A percentile compares a stretch with the other conserved stretches of the same genome.
Conservation (phyloP, 2,329 filamentous ascomycete genomes). For the Xylariales sp. region DNA sequence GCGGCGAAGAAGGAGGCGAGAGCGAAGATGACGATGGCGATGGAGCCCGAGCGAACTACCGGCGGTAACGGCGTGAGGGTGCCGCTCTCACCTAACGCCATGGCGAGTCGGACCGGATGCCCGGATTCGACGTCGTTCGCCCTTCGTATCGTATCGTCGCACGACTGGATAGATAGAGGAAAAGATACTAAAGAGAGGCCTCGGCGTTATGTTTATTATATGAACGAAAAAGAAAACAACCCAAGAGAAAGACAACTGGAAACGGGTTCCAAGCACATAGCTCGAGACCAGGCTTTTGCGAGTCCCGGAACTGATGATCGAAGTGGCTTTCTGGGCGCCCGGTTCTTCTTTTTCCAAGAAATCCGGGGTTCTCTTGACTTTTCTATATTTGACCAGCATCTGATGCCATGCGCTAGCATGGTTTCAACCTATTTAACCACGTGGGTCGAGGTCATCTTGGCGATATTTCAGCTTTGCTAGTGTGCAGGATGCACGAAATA, state of each 20-base stretch:
- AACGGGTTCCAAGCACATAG: constrained; percentile 17
- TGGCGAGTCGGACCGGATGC: constrained; percentile 16
- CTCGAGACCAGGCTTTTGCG: constrained; percentile 9
- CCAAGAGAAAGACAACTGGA: background rate
- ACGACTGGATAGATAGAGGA: background rate
- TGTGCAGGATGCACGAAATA: constrained; percentile 27
- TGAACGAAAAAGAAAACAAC: constrained; percentile 13
- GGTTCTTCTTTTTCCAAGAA: background rate
- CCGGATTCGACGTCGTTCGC: constrained; percentile 12
- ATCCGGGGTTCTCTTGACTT: constrained; percentile 4
- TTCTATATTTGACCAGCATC: constrained; percentile 25
- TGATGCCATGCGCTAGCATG: constrained; percentile 15
- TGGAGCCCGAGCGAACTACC: constrained; percentile 52
- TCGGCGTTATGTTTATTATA: constrained; percentile 8
- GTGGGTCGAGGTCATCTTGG: constrained; percentile 29
- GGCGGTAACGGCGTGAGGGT: constrained; percentile 52
- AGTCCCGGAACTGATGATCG: constrained; percentile 21
- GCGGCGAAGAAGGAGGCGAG: constrained; percentile 53
- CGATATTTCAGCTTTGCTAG: constrained; percentile 27
- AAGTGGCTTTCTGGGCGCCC: constrained; percentile 21
- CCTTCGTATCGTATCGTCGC: constrained; percentile 10
- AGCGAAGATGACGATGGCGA: constrained; percentile 53
- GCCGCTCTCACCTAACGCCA: constrained; percentile 22
- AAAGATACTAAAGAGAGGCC: background rate
- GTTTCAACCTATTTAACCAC: constrained; percentile 30